Base-by-base conservation (phyloP, 345 rosid genomes). In the Clausena lansium region DNA sequence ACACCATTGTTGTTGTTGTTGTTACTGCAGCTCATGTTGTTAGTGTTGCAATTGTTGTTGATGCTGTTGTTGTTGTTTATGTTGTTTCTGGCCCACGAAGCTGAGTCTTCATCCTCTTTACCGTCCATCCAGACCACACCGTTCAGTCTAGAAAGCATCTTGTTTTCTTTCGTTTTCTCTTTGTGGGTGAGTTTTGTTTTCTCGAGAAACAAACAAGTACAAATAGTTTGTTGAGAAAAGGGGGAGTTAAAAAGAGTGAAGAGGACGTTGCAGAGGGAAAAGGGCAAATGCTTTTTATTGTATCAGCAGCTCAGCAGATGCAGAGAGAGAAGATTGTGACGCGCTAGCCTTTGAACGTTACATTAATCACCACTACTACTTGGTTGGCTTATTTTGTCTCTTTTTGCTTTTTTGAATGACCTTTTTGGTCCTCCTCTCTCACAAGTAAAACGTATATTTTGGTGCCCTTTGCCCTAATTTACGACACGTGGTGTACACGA, bases 261-360 rank as follows among this genome's bases (percentile, higher is more conserved):
- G 83, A 76, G 36, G 84, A 73, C 79, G 87, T 85, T 87, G 86
- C 87, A 75, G 87, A 73, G 33, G 61, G 71, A 73, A 87, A 85
- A 84, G 82, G 88, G 86, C 65, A 71, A 24, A 64, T 55, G 85
- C 77, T 76, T 80, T 80, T 65, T 72, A 55, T 41, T 76, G 82
- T 67, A 71, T 72, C 73, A 66, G 70, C 70, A 60, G 57, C 57
- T 35, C 63, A 33, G 64, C 63, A 39, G 50, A 32, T 19, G 41
- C 41, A 64, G 55, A 24, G 66, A 38, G 33, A 73, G 55, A 68
- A 68, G 33, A 68, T 22, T 66, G 59, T 25, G 82, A 76, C 79
- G 67, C 81, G 83, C 73, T 15, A n/a, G 22, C 32, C 52, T 75
- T 55, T 70, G 66, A 78, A 75, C 86, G 85, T 80, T 86, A 86